Percentiles rank a stretch among this genome's conserved stretches.
Conservation (phyloP, 306 rosid genomes). For the Vicia villosa region DNA sequence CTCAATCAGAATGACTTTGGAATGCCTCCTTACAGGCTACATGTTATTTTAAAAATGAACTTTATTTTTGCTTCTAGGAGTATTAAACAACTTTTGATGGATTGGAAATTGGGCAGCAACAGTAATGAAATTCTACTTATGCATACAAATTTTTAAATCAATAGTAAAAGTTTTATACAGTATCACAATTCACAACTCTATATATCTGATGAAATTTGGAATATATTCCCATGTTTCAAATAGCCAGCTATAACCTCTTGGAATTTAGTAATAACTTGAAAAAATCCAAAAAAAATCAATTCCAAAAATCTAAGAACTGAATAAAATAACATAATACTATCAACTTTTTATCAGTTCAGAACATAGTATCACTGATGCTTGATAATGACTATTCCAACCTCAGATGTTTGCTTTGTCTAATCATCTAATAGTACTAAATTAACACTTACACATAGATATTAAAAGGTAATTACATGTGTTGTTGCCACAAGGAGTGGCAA, state of each 20-base stretch:
- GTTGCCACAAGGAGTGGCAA: too few relatives aligned
- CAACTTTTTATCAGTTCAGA: not conserved
- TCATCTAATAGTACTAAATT: too few relatives aligned
- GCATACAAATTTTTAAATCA: not conserved
- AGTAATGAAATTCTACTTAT: not conserved
- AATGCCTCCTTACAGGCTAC: too few relatives aligned
- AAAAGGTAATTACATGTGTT: too few relatives aligned
- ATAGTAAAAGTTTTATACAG: not conserved
- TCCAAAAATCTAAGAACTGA: conserved; percentile 41
- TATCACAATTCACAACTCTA: not conserved
- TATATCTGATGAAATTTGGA: not conserved
- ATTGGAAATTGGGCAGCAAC: not conserved
- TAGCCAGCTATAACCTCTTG: conserved; percentile 48
- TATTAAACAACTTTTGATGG: too few relatives aligned
- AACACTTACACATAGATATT: too few relatives aligned
- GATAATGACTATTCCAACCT: not conserved
- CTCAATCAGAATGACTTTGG: too few relatives aligned
- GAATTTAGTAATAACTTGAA: conserved; percentile 46
- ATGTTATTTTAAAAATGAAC: too few relatives aligned
- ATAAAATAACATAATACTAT: not conserved
- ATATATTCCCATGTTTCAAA: conserved; percentile 6
- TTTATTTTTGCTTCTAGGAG: too few relatives aligned
- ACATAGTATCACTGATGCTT: not conserved
- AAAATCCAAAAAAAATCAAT: conserved; percentile 43
- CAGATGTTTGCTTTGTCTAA: not conserved